These are phyloP conservation scores for Paracorniculantispora psalliotae DNA, from an alignment of 2,329 filamentous ascomycete genomes.

Conservation along the genomic window DNA sequence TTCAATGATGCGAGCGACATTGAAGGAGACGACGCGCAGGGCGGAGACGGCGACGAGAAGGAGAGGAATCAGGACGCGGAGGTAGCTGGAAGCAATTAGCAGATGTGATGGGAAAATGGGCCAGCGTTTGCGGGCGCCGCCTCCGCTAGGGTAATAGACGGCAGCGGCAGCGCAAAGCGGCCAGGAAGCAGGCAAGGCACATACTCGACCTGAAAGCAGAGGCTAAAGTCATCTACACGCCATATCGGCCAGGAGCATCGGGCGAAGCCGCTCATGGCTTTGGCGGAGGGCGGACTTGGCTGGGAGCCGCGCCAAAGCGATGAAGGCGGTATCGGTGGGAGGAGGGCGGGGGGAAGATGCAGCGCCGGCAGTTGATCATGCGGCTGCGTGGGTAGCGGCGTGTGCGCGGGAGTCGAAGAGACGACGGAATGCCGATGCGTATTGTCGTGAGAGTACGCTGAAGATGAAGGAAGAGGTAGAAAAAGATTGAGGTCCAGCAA, in stretches of 20 bases:
- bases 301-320: neutral
- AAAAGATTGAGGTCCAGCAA: neutral
- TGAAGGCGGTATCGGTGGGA: neutral
- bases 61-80: conserved; percentile 16
- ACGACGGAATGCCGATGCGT: neutral
- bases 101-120: neutral
- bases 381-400: too few species aligned
- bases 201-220: conserved; percentile 42
- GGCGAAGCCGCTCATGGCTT: conserved; percentile 43
- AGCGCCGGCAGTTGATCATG: neutral
- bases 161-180: too few species aligned
- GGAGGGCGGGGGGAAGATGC: neutral
- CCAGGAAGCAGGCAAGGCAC: neutral
- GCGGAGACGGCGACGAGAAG: neutral
- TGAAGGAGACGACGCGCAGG: conserved; percentile 7
- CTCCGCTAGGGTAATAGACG: too few species aligned
- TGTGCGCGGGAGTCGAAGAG: neutral
- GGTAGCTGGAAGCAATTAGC: conserved; percentile 25
- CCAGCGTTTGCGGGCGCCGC: neutral
- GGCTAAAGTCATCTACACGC: conserved; percentile 58
- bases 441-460: neutral
- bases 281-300: neutral
- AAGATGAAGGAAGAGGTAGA: neutral
- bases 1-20: neutral
- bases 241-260: conserved; percentile 55